These are phyloP conservation scores for Globisporangium rhizosaccharum DNA, from an alignment of 352 stramenopile genomes.

Conservation along the genomic window DNA sequence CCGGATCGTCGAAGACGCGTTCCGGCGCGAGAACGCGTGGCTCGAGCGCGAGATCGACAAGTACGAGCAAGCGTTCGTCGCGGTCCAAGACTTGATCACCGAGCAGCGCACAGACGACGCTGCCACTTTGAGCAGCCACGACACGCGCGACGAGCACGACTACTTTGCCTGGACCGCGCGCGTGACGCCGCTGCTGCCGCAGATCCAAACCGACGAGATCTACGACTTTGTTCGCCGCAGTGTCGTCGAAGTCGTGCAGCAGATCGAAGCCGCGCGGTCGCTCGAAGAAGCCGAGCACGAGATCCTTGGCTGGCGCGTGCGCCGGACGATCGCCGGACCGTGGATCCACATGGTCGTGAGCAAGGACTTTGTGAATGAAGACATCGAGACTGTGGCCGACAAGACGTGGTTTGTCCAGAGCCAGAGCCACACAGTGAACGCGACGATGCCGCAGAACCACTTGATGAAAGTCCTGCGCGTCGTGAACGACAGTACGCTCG, in stretches of 20 bases:
- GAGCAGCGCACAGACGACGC: slow-evolving; percentile 4
- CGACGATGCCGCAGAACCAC: slow-evolving; percentile 19
- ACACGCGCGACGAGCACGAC: neutral
- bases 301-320: slow-evolving; percentile 18
- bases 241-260: slow-evolving; percentile 12
- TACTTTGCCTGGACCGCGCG: slow-evolving; percentile 14
- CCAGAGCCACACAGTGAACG: slow-evolving; percentile 15
- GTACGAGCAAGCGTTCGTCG: slow-evolving; percentile 14
- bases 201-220: slow-evolving; percentile 9
- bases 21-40: slow-evolving; percentile 11
- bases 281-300: slow-evolving; percentile 11
- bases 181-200: slow-evolving; percentile 9
- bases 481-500: slow-evolving; percentile 17
- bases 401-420: slow-evolving; percentile 18
- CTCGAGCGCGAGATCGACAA: slow-evolving; percentile 12
- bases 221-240: slow-evolving; percentile 9
- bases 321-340: slow-evolving; percentile 10
- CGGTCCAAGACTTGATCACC: slow-evolving; percentile 3
- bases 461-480: slow-evolving; percentile 15
- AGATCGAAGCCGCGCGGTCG: slow-evolving; percentile 7
- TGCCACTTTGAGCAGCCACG: neutral
- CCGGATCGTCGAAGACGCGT: slow-evolving; percentile 5
- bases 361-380: slow-evolving; percentile 14
- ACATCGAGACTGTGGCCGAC: slow-evolving; percentile 7
- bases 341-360: slow-evolving; percentile 19